These are phyloP conservation scores for Coemansia sp. DNA, from an alignment of 192 early-diverging fungal species.

Conservation along the genomic window DNA sequence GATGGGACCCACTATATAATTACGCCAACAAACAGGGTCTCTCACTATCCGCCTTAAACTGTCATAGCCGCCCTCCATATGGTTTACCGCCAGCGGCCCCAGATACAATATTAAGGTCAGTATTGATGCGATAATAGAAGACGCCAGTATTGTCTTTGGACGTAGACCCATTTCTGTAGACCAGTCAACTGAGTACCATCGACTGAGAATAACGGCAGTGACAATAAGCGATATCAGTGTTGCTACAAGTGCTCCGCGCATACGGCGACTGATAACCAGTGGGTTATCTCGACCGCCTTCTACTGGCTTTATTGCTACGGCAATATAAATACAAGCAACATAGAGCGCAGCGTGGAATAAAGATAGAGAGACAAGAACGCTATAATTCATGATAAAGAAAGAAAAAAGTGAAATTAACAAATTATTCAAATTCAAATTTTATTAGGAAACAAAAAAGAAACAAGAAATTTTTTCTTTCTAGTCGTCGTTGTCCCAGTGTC, in stretches of 20 bases:
- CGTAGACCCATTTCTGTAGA: slow-evolving; percentile 20
- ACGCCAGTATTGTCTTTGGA: neutral
- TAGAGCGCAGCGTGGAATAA: slow-evolving; percentile 24
- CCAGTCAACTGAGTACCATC: neutral
- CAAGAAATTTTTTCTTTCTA: neutral
- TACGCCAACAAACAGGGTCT: slow-evolving; percentile 14
- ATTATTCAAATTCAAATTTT: neutral
- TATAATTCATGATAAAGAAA: neutral
- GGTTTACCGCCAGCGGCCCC: slow-evolving; percentile 35
- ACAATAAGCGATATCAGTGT: slow-evolving; percentile 13
- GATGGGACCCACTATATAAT: slow-evolving; percentile 34
- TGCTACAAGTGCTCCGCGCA: slow-evolving; percentile 18
- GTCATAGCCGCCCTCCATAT: slow-evolving; percentile 14
- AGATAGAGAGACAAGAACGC: neutral
- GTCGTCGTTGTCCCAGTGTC: slow-evolving; percentile 83
- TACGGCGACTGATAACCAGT: slow-evolving; percentile 35
- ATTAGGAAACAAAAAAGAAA: neutral
- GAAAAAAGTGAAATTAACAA: neutral
- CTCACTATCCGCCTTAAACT: neutral
- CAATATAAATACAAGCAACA: slow-evolving; percentile 34
- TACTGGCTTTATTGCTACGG: slow-evolving; percentile 16
- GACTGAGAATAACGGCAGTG: slow-evolving; percentile 7
- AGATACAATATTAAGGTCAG: slow-evolving; percentile 27
- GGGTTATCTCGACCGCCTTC: slow-evolving; percentile 38
- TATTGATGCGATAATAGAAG: slow-evolving; percentile 19